Conservation (phyloP, 805 yeast genomes). For the Barnettozyma pratensis region DNA sequence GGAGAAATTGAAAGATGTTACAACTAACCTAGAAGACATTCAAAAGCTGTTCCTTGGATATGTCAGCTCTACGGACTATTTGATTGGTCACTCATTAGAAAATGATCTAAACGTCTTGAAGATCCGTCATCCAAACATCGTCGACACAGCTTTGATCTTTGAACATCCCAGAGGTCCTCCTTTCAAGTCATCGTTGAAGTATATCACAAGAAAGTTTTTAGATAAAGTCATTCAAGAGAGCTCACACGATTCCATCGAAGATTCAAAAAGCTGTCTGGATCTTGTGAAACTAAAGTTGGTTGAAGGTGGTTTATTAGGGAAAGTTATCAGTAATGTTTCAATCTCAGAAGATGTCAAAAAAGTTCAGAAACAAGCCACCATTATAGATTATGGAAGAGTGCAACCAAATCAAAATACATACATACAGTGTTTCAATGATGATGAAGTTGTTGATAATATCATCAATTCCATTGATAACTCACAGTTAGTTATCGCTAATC, state of each 20-base stretch:
- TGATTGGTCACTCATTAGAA: constrained; percentile 89
- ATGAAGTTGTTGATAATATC: constrained; percentile 45
- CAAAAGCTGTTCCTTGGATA: constrained; percentile 49
- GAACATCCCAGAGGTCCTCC: constrained; percentile 87
- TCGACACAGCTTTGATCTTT: constrained; percentile 75
- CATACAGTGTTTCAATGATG: constrained; percentile 51
- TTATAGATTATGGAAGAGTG: constrained; percentile 30
- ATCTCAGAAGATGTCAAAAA: constrained; percentile 35
- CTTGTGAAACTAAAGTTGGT: constrained; percentile 63
- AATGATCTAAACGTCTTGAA: constrained; percentile 71
- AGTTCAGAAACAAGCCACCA: constrained; percentile 25
- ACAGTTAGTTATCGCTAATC: constrained; percentile 46
- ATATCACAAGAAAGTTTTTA: constrained; percentile 56
- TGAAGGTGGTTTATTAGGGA: constrained; percentile 67
- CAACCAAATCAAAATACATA: constrained; percentile 23
- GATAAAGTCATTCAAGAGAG: constrained; percentile 60
- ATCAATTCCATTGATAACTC: constrained; percentile 15
- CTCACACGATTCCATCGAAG: constrained; percentile 84
- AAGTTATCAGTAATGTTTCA: constrained; percentile 35
- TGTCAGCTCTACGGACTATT: constrained; percentile 52
- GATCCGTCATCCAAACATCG: constrained; percentile 64
- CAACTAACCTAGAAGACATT: constrained; percentile 60
- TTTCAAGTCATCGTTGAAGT: constrained; percentile 68
- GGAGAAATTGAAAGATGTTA: constrained; percentile 55
- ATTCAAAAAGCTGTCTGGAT: constrained; percentile 74